These are phyloP conservation scores for Paxillus rubicundulus DNA, from an alignment of 768 basidiomycete species.

Conservation along the genomic window DNA sequence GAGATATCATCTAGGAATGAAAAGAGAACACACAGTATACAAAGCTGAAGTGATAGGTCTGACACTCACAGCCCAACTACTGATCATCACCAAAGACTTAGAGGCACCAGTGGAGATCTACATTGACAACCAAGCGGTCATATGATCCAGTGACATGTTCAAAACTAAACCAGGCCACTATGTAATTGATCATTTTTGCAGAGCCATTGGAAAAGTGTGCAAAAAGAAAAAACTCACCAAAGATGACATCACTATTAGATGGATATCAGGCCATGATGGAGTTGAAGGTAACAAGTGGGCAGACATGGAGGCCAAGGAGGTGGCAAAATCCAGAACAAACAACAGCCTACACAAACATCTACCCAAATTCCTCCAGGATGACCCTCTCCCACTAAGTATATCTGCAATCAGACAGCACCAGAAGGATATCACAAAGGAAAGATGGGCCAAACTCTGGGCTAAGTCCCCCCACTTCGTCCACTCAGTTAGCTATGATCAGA, in stretches of 20 bases:
- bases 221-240: conserved; percentile 16
- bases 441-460: neutral
- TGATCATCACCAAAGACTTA: neutral
- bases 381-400: neutral
- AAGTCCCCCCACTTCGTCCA: neutral
- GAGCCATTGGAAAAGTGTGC: neutral
- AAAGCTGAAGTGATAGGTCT: conserved; percentile 3
- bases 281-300: conserved; percentile 19
- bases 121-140: conserved; percentile 7
- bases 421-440: too few species aligned
- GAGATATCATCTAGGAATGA: conserved; percentile 11
- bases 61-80: neutral
- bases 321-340: neutral
- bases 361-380: neutral
- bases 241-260: conserved; percentile 5
- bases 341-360: neutral
- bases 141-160: neutral
- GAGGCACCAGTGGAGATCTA: neutral
- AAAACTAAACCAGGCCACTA: conserved; percentile 9
- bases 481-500: neutral
- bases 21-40: conserved; percentile 3
- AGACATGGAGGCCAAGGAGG: conserved; percentile 21
- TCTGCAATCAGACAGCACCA: neutral
- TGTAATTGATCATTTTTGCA: conserved; percentile 4
- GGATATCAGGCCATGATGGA: conserved; percentile 16